Percentiles rank a stretch among this genome's conserved stretches.
Evolutionary conservation across 1,284 basidiomycete genomes (phyloP).

Genomic region (Cerioporus squamosus): DNA sequence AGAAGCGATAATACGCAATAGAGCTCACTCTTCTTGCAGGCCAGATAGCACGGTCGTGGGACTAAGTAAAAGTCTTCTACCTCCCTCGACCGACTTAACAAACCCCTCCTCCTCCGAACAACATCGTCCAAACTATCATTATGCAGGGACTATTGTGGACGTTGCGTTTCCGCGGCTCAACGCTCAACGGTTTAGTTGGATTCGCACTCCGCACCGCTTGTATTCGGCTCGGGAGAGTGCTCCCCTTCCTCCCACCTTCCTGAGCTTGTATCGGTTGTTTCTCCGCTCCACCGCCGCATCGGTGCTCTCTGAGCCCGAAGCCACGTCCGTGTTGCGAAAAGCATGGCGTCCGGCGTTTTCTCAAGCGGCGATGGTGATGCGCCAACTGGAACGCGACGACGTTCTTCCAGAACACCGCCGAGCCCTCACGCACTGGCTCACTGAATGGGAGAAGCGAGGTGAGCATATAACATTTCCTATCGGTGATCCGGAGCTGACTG

Average conservation of each 20-base stretch:
- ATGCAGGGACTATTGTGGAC: too few species aligned
- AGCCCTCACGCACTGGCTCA: constrained; percentile 42
- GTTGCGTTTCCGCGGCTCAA: too few species aligned
- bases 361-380: constrained; percentile 50
- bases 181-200: too few species aligned
- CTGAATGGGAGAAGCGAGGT: constrained; percentile 8
- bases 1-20: too few species aligned
- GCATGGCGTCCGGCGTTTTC: constrained; percentile 64
- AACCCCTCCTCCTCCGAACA: too few species aligned
- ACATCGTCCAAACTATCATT: too few species aligned
- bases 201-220: too few species aligned
- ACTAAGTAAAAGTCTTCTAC: too few species aligned
- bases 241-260: constrained; percentile 53
- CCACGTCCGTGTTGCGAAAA: constrained; percentile 47
- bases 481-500: too few species aligned
- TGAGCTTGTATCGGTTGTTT: constrained; percentile 65
- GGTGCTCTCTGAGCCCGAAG: constrained; percentile 56
- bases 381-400: constrained; percentile 40
- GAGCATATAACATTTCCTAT: neutral
- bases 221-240: neutral
- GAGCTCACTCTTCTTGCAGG: too few species aligned
- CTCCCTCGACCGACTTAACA: too few species aligned
- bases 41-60: too few species aligned
- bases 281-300: constrained; percentile 62
- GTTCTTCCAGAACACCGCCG: constrained; percentile 35